These are phyloP conservation scores for Capronia coronata DNA, from an alignment of 2,329 filamentous ascomycete genomes.

Conservation along the genomic window DNA sequence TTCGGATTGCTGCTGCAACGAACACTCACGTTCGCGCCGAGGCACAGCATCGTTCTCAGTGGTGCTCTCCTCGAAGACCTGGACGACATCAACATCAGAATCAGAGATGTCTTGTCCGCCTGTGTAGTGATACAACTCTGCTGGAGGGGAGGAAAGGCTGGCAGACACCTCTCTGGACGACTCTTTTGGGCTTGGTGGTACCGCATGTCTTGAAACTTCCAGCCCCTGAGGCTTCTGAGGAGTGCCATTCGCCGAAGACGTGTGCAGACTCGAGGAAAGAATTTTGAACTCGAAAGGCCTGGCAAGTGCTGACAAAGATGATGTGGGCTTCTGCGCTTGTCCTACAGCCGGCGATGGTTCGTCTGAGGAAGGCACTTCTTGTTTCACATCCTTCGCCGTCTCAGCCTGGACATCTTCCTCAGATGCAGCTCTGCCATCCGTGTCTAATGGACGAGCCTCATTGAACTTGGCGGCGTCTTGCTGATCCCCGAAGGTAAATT, in stretches of 20 bases:
- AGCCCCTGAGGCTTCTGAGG: constrained; percentile 14
- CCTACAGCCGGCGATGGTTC: background rate
- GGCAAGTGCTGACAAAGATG: constrained; percentile 63
- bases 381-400: background rate
- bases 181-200: constrained; percentile 1
- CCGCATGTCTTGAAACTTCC: constrained; percentile 22
- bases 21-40: background rate
- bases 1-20: background rate
- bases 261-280: constrained; percentile 32
- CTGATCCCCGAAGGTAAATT: constrained; percentile 54
- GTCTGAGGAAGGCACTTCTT: background rate
- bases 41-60: constrained; percentile 8
- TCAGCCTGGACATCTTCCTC: constrained; percentile 1
- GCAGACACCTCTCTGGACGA: constrained; percentile 29
- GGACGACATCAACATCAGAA: constrained; percentile 12
- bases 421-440: constrained; percentile 1
- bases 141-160: constrained; percentile 14
- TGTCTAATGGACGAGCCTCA: constrained; percentile 42
- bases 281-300: constrained; percentile 57
- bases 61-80: constrained; percentile 16
- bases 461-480: constrained; percentile 45
- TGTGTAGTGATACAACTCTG: constrained; percentile 13
- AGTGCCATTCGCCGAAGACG: constrained; percentile 11
- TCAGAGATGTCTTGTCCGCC: constrained; percentile 8
- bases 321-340: constrained; percentile 40